Evolutionary conservation across 1,139 yeast species (phyloP).

Genomic region (Suhomyces bribrorum): DNA sequence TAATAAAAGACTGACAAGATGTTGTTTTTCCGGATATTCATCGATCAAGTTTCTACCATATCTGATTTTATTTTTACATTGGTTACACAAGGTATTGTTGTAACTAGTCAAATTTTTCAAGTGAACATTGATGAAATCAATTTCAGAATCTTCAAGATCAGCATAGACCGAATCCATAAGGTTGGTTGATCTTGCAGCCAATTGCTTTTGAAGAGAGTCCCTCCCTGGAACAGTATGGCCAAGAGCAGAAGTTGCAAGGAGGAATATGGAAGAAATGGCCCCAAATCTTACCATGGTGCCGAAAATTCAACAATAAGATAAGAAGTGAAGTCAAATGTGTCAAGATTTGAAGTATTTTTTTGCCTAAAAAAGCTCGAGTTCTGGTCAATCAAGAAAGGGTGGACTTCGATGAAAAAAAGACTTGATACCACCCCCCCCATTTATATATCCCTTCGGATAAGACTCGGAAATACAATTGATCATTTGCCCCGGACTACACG

Average conservation of each 20-base stretch:
- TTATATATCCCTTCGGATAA: too few relatives aligned
- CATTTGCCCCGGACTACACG: too few relatives aligned
- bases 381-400: too few relatives aligned
- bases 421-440: too few relatives aligned
- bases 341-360: too few relatives aligned
- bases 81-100: constrained; percentile 37
- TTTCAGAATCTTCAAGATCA: constrained; percentile 27
- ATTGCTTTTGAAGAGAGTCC: constrained; percentile 20
- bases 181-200: constrained; percentile 18
- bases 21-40: constrained; percentile 35
- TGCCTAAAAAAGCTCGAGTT: too few relatives aligned
- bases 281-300: constrained; percentile 6
- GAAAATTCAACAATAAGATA: background rate
- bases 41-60: constrained; percentile 32
- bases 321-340: too few relatives aligned
- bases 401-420: too few relatives aligned
- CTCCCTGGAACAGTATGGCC: constrained; percentile 24
- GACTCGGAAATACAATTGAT: too few relatives aligned
- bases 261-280: background rate
- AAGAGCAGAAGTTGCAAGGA: constrained; percentile 3
- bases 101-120: constrained; percentile 26
- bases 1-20: constrained; percentile 38
- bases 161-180: constrained; percentile 29
- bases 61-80: constrained; percentile 38
- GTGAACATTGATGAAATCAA: constrained; percentile 34